Conservation (phyloP, 257 asterid species). For the Gentiana macrophylla region DNA sequence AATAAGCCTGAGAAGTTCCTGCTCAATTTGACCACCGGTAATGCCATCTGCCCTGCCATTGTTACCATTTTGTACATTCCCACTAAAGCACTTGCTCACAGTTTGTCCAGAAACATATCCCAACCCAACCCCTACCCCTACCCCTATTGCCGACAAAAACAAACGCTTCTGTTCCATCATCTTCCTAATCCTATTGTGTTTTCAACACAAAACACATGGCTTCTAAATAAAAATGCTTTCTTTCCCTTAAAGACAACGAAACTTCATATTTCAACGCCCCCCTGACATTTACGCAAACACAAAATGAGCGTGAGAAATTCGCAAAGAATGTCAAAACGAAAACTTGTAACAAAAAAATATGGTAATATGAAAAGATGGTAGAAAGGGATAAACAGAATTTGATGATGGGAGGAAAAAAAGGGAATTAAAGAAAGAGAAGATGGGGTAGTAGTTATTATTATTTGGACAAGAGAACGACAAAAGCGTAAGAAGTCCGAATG, state of each 20-base stretch:
- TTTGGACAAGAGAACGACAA: conserved; percentile 9
- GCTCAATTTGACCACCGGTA: conserved; percentile 33
- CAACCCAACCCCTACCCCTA: conserved; percentile 83
- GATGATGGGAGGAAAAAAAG: not conserved
- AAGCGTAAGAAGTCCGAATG: conserved; percentile 31
- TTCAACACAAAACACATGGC: not conserved
- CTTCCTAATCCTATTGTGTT: conserved; percentile 6
- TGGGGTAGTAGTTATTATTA: not conserved
- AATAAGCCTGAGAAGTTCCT: conserved; percentile 47
- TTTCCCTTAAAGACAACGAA: too few relatives aligned
- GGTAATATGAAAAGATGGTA: too few relatives aligned
- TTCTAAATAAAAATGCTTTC: not conserved
- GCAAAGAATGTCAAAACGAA: too few relatives aligned
- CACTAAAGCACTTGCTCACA: conserved; percentile 20
- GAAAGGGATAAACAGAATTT: too few relatives aligned
- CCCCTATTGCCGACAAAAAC: conserved; percentile 74
- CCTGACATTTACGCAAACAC: too few relatives aligned
- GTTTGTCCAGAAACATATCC: conserved; percentile 74
- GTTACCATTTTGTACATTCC: conserved; percentile 2
- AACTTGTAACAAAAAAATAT: too few relatives aligned
- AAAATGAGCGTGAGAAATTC: too few relatives aligned
- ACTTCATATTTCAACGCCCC: too few relatives aligned
- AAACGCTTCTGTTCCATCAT: conserved; percentile 81
- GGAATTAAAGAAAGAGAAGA: not conserved
- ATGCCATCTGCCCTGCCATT: conserved; percentile 28